These are phyloP conservation scores for Aspergillus conjunctus DNA, from an alignment of 495 filamentous ascomycete species.

Conservation along the genomic window DNA sequence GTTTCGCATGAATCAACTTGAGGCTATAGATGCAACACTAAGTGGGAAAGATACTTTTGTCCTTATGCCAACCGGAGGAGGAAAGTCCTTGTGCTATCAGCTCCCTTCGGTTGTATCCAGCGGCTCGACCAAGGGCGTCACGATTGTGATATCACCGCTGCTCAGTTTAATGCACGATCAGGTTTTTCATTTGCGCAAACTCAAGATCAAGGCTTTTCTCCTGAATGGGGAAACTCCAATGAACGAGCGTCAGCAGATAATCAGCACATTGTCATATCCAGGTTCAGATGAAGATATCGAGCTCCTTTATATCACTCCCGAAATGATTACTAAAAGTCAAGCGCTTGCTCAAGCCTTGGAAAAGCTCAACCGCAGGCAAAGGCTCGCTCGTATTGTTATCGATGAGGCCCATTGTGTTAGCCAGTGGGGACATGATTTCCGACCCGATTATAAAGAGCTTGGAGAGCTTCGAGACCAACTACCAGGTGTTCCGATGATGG, in stretches of 20 bases:
- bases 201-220: conserved; percentile 74
- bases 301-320: conserved; percentile 91
- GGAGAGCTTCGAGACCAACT: conserved; percentile 69
- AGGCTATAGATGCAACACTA: conserved; percentile 93
- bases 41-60: conserved; percentile 87
- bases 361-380: conserved; percentile 61
- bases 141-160: conserved; percentile 91
- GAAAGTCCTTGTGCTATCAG: conserved; percentile 97
- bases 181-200: conserved; percentile 71
- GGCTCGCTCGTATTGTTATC: conserved; percentile 88
- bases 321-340: conserved; percentile 86
- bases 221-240: conserved; percentile 72
- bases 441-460: conserved; percentile 90
- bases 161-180: conserved; percentile 97
- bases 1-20: conserved; percentile 88
- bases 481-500: conserved; percentile 84
- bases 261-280: conserved; percentile 57
- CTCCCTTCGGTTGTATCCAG: conserved; percentile 82
- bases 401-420: conserved; percentile 99
- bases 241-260: conserved; percentile 60
- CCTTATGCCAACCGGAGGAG: conserved; percentile 96
- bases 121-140: conserved; percentile 82
- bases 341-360: conserved; percentile 61
- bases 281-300: conserved; percentile 71
- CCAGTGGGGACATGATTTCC: conserved; percentile 98